phyloP scores from a whole-genome alignment of 2,329 filamentous ascomycete genomes.

The Xylaria sp. region DNA sequence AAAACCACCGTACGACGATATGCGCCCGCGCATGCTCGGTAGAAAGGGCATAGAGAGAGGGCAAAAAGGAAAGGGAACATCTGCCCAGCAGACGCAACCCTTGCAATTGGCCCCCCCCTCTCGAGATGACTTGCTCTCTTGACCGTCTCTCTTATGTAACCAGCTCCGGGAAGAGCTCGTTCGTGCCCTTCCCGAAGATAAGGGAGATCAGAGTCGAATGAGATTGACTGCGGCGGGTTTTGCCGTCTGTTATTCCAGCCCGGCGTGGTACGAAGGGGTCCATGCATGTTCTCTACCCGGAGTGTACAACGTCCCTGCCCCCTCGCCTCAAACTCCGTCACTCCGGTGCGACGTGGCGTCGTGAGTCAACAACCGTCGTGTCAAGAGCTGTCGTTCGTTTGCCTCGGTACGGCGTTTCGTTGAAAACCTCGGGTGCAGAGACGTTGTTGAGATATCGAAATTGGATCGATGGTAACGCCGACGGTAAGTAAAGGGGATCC shows the following conservation, averaged over 20 bases:
- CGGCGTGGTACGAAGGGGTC: conserved; percentile 12
- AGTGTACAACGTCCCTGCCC: conserved; percentile 5
- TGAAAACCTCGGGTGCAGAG: conserved; percentile 15
- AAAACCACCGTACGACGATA: conserved; percentile 11
- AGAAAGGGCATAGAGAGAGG: neutral
- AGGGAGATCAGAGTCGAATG: conserved; percentile 25
- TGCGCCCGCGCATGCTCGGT: neutral
- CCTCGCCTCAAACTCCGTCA: conserved; percentile 13
- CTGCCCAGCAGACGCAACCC: conserved; percentile 10
- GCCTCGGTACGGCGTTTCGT: conserved; percentile 31
- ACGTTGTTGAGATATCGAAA: conserved; percentile 6
- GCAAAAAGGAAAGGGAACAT: neutral
- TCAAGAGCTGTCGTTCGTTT: neutral
- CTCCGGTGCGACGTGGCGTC: neutral
- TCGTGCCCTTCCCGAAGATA: conserved; percentile 7
- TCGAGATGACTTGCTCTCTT: conserved; percentile 21
- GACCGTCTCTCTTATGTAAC: conserved; percentile 13
- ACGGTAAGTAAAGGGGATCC: conserved; percentile 29
- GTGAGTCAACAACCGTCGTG: neutral
- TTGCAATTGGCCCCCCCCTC: neutral
- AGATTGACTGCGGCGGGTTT: conserved; percentile 28
- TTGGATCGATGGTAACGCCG: conserved; percentile 22
- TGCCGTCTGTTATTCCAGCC: conserved; percentile 22
- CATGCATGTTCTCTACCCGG: conserved; percentile 3
- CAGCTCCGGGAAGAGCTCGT: conserved; percentile 12